Evolutionary conservation across 164 flowering plant genomes (phyloP), one percentile per base, ranked within the genome.

Genomic region (Pachysandra terminalis): DNA sequence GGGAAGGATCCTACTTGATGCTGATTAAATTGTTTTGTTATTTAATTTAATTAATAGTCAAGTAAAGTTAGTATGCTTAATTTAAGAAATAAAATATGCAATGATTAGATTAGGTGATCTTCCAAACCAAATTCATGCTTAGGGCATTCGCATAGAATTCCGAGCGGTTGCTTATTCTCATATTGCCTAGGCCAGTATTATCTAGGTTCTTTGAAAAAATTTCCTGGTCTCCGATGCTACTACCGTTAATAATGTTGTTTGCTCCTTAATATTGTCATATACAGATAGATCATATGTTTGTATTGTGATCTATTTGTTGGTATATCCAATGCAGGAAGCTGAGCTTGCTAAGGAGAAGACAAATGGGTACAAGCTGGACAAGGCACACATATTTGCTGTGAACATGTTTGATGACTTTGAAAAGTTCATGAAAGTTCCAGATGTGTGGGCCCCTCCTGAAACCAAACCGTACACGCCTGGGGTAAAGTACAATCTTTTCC

Each of bases 361-460:
- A 0, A 64, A 90, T 81, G 95, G 89, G 16, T 93, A 90, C 80
- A 93, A 85, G 81, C 66, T 96, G 77, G 99, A 93, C 73, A 84
- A 77, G 59, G 58, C 98, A 8, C 99, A 96, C 77, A 83, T 90
- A 61, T 93, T 93, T 85, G 80, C 79, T 53, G 97, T 96, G 52
- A 90, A 80, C 74, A 81, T 87, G 85, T 90, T 93, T 59, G 91
- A 93, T 65, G 98, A 96, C 65, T 80, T 96, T 72, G 96, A 93
- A 48, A 89, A 69, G 80, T 92, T 84, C 76, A 86, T 87, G 91
- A 87, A 82, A 81, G 97, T 96, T 67, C 91, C 93, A n/a, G 90
- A 96, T 75, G 81, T 89, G 73, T 96, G 99, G 99, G 92, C 93
- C 13, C 91, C 97, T 70, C 96, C 99, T 35, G 95, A 96, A 68